These are phyloP conservation scores for Microdochium paspali DNA, from an alignment of 2,329 filamentous ascomycete genomes.

Conservation along the genomic window DNA sequence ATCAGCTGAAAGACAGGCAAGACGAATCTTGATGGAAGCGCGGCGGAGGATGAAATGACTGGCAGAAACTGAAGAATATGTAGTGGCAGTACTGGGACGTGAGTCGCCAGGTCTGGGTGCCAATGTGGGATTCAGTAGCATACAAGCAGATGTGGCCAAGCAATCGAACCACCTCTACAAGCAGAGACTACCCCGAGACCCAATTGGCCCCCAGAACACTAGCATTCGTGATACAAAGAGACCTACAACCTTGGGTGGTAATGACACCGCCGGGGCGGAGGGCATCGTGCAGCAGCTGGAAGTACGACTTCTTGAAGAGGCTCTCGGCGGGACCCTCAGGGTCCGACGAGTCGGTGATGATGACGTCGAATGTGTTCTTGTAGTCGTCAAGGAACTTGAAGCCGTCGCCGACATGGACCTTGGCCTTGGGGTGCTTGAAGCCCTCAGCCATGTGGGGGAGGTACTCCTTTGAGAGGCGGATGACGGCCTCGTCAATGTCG, in stretches of 20 bases:
- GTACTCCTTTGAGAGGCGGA: constrained; percentile 96
- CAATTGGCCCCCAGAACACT: constrained; percentile 18
- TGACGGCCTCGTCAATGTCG: constrained; percentile 99
- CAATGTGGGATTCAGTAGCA: constrained; percentile 4
- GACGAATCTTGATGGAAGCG: constrained; percentile 1
- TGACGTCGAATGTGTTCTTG: constrained; percentile 97
- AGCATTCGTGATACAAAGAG: constrained; percentile 49
- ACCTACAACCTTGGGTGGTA: constrained; percentile 99
- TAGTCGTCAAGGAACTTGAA: constrained; percentile 98
- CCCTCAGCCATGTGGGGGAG: constrained; percentile 89
- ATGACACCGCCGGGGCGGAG: constrained; percentile 95
- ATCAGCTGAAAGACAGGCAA: constrained; percentile 1
- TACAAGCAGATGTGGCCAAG: constrained; percentile 6
- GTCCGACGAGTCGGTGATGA: constrained; percentile 98
- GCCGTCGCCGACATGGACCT: constrained; percentile 87
- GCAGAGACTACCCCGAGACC: neutral
- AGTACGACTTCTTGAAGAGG: constrained; percentile 98
- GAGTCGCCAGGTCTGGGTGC: neutral
- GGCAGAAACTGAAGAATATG: constrained; percentile 1
- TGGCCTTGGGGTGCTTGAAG: constrained; percentile 89
- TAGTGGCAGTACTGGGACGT: neutral
- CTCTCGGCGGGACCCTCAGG: constrained; percentile 93
- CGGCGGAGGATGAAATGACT: constrained; percentile 1
- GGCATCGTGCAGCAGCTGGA: constrained; percentile 83
- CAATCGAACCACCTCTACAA: constrained; percentile 1